Conservation (phyloP, 1,139 yeast genomes). For the Zygoascus hellenicus region DNA sequence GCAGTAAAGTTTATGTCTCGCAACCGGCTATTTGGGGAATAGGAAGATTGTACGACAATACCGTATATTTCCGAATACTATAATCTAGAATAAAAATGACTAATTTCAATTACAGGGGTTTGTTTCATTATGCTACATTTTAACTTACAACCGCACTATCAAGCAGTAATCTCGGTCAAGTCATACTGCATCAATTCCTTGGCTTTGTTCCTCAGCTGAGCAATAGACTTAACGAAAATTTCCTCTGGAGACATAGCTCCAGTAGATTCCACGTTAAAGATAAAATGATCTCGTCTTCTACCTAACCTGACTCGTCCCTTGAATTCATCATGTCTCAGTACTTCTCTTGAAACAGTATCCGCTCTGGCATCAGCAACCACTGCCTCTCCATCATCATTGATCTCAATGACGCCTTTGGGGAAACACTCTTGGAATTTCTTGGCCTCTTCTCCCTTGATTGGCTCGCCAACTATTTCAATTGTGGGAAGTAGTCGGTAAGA, state of each 20-base stretch:
- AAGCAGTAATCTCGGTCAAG: constrained; percentile 2
- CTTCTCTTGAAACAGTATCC: constrained; percentile 96
- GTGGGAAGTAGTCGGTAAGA: constrained; percentile 94
- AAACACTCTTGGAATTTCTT: constrained; percentile 78
- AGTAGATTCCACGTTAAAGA: constrained; percentile 87
- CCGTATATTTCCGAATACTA: too few species aligned
- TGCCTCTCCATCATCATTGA: constrained; percentile 65
- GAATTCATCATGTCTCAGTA: constrained; percentile 86
- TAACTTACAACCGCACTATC: neutral
- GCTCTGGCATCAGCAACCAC: constrained; percentile 80
- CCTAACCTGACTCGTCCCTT: constrained; percentile 86
- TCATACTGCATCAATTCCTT: constrained; percentile 46
- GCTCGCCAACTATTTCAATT: constrained; percentile 58
- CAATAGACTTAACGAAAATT: constrained; percentile 82
- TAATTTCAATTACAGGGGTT: too few species aligned
- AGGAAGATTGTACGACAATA: too few species aligned
- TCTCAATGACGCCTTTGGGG: constrained; percentile 86
- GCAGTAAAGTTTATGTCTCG: too few species aligned
- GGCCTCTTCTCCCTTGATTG: constrained; percentile 75
- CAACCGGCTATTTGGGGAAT: too few species aligned
- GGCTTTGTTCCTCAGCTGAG: constrained; percentile 81
- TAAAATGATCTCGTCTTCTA: constrained; percentile 84
- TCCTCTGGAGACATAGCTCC: constrained; percentile 98
- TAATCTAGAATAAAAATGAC: too few species aligned
- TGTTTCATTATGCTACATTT: neutral